Evolutionary conservation across 192 early-diverging fungal species (phyloP).

Genomic region (Gonapodya sp.): DNA sequence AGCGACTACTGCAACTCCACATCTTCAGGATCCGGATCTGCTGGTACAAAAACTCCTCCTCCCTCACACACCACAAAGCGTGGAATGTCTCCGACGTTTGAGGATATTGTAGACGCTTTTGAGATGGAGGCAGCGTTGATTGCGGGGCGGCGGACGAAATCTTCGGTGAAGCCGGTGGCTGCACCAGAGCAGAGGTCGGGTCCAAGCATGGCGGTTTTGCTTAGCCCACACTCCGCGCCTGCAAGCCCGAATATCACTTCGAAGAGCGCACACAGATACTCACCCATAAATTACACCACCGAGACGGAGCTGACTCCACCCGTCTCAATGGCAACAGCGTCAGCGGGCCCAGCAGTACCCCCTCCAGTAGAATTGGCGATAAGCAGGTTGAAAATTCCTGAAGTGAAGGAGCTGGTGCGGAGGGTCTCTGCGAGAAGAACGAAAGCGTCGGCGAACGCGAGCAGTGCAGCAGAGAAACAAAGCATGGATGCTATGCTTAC

Average conservation of each 20-base stretch:
- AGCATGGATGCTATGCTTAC: neutral
- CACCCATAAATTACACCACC: too few relatives aligned
- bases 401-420: neutral
- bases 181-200: neutral
- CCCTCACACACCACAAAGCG: neutral
- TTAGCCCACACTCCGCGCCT: too few relatives aligned
- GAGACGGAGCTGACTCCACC: too few relatives aligned
- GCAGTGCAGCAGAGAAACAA: neutral
- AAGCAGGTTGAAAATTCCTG: neutral
- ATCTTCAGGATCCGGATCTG: too few relatives aligned
- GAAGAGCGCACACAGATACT: too few relatives aligned
- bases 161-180: neutral
- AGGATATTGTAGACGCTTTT: neutral
- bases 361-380: neutral
- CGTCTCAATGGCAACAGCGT: too few relatives aligned
- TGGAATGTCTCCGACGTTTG: neutral
- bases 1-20: too few relatives aligned
- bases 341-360: too few relatives aligned
- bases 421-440: neutral
- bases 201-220: too few relatives aligned
- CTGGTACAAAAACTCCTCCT: too few relatives aligned
- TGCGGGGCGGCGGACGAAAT: neutral
- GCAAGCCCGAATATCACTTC: too few relatives aligned
- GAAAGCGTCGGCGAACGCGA: neutral
- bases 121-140: neutral